Base-by-base conservation (phyloP, 2,329 filamentous ascomycete species). In the Arthrinium phaeospermum region DNA sequence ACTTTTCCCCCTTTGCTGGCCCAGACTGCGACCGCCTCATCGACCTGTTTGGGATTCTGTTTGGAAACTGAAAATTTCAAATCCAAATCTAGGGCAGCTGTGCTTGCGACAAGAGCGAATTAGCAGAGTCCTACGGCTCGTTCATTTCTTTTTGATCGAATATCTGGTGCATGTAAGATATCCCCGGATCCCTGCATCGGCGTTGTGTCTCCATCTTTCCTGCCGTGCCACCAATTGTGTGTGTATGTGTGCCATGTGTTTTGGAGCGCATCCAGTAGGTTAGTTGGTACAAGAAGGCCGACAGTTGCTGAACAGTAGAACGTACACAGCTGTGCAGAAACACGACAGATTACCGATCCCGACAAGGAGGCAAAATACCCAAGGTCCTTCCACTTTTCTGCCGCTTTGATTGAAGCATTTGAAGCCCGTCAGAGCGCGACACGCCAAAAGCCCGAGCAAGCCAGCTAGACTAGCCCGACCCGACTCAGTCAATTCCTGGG, bases 321-420 rank as follows among this genome's bases (percentile, higher is more conserved):
- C 57, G 34, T 64, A 41, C 57, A 64, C 57, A 64, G 57, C 30
- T 64, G 57, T 64, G 41, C 57, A 64, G 30, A 57, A 53, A 61
- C 4, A 37, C 30, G 34, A 41, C 57, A n/a, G n/a, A 41, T 7
- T 41, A n/a, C 30, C 10, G n/a, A 41, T 64, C 4, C 30, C 53
- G 53, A 61, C 30, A 37, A 22, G 53, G 16, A 61, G 53, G 53
- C 53, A 37, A 37, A 61, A 34, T 37, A 37, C 53, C 30, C 30
- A 22, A 61, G 19, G 30, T 61, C 19, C 53, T 61, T 19, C 27
- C 51, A 57, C 51, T 19, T 22, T 34, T 57, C 51, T 16, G 16
- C 57, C 22, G 57, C 57, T 41, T 64, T 64, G 57, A 64, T 64
- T 64, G 57, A 41, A 64, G 57, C 57, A 41, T 24, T 41, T 64